Base-by-base conservation (phyloP, 2,329 filamentous ascomycete genomes). In the Exophiala lecanii-corni region DNA sequence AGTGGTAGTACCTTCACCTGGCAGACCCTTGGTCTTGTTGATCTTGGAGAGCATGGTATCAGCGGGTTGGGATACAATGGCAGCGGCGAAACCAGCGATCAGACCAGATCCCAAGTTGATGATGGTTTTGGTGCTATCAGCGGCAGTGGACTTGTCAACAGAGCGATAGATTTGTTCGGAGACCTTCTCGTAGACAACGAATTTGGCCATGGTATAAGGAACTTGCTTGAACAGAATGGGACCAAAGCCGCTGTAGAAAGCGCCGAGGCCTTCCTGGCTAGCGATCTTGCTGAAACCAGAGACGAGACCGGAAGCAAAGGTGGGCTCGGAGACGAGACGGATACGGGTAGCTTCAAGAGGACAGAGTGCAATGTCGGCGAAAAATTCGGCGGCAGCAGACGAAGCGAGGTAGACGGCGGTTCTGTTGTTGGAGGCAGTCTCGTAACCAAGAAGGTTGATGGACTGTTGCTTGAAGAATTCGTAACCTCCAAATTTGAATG, bases 21-120 rank as follows among this genome's bases (percentile, higher is more conserved):
- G 86, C 49, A 81, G 74, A 71, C 86, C 87, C 76, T 87, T 82
- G 72, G 84, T 87, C 84, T 92, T 92, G 84, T 94, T 94, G 78
- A 94, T 92, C 81, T 91, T 92, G 73, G 79, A 85, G 55, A 94
- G 82, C 87, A 94, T 94, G 64, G 87, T 94, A 69, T 94, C 87
- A 66, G 87, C 87, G 59, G 87, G 87, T 75, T 94, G 87, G 53
- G 87, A 94, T 65, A 94, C 78, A 59, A 91, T 66, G 64, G 87
- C 87, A 59, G 87, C 87, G 60, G 86, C 87, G 73, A 94, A 88
- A 76, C 89, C 78, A 42, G 89, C 89, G 45, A 89, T 78, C 57
- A 94, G 73, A 74, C 89, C 89, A 56, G 86, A 89, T 30, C 84
- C 80, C 59, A 94, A 76, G 80, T 94, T 92, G 74, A 86, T 79